These are phyloP conservation scores for Chiua sp. DNA, from an alignment of 1,284 basidiomycete genomes.

Conservation along the genomic window DNA sequence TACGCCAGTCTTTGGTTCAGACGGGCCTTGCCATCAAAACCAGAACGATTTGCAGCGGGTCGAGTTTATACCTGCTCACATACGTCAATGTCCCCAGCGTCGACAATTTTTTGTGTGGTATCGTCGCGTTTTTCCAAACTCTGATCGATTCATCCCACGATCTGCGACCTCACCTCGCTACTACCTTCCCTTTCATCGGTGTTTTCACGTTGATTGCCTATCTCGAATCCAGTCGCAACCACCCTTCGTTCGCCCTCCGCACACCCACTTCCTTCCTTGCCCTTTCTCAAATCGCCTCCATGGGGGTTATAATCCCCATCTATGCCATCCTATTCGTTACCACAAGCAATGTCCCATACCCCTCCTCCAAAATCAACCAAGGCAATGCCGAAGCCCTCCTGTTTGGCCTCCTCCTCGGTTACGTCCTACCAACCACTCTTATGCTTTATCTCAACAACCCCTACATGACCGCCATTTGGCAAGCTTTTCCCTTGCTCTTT, in stretches of 20 bases:
- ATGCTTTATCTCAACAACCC: conserved; percentile 42
- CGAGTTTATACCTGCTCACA: conserved; percentile 34
- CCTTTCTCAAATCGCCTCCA: conserved; percentile 39
- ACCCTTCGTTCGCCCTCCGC: conserved; percentile 13
- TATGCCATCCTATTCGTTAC: conserved; percentile 49
- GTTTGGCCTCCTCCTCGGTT: conserved; percentile 46
- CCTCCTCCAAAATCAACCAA: conserved; percentile 27
- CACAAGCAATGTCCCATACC: conserved; percentile 31
- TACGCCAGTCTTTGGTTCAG: conserved; percentile 17
- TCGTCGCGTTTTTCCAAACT: conserved; percentile 47
- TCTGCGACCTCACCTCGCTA: conserved; percentile 31
- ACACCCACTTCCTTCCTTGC: conserved; percentile 18
- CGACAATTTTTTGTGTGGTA: conserved; percentile 42
- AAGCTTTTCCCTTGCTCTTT: conserved; percentile 47
- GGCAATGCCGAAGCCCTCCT: conserved; percentile 49
- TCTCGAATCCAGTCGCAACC: conserved; percentile 29
- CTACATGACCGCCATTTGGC: conserved; percentile 49
- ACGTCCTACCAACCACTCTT: conserved; percentile 40
- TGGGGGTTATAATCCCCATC: conserved; percentile 44
- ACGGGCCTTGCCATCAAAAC: conserved; percentile 18
- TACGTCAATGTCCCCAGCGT: conserved; percentile 39
- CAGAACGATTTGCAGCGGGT: conserved; percentile 12
- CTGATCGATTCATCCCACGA: conserved; percentile 33
- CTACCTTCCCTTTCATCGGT: conserved; percentile 30
- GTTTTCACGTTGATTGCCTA: conserved; percentile 20